Evolutionary conservation across 2,329 filamentous ascomycete species (phyloP), one percentile per base, ranked within the genome.

Genomic region (Colletotrichum eleusines): DNA sequence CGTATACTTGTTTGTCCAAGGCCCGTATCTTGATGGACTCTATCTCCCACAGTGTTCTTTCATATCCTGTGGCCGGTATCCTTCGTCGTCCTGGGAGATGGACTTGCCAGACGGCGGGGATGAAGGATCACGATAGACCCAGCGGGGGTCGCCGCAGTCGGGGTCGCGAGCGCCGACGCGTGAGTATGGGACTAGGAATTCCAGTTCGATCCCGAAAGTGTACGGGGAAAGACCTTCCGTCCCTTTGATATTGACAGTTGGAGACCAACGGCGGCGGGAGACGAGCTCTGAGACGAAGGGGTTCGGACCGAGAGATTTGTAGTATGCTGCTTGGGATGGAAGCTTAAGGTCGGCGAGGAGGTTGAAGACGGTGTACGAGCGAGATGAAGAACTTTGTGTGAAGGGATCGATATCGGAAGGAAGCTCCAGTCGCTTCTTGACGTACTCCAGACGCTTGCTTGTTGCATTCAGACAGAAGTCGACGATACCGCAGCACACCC

Each of bases 401-500:
- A 3, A n/a, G 14, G 31, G 26, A 18, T n/a, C 23, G 7, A 20
- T n/a, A 26, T 23, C 12, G 6, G 50, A 53, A 1, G 50, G 50
- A 31, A 18, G 33, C 1, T 28, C 5, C 48, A 61, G 33, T 18
- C 28, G 42, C 11, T 28, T 26, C 16, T 40, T 2, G 33, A 67
- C 8, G n/a, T 16, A 20, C 2, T 57, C 40, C 23, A 58, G 2
- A 5, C 33, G 18, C 6, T 44, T 20, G 11, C 61, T 9, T 5
- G 26, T 6, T 14, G 63, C 57, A 28, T 61, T 57, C 16, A 57
- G 12, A 16, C 63, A 60, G 28, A 70, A 67, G n/a, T 31, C 40
- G n/a, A 66, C 46, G 18, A 71, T 23, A 11, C 38, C 48, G 4
- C 63, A 23, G 23, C 71, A 72, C 23, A 71, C 58, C 35, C 58